Percentiles rank a stretch among this genome's conserved stretches.
These are phyloP conservation scores for Scedosporium dehoogii DNA, from an alignment of 2,329 filamentous ascomycete genomes.

Conservation along the genomic window DNA sequence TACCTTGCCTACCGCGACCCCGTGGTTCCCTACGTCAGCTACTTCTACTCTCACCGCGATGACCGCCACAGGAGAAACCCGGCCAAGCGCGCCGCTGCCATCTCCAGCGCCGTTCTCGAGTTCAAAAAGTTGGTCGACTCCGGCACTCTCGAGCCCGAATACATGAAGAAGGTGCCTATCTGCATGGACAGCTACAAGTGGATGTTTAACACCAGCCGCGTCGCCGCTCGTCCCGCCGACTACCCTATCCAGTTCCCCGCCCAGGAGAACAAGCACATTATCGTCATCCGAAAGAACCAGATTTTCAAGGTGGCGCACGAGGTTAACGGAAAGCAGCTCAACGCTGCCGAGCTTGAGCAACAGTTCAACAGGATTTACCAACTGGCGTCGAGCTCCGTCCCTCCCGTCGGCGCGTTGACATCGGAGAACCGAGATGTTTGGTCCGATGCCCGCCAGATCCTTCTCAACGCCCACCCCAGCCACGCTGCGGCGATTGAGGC, in stretches of 20 bases:
- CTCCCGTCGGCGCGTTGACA: constrained; percentile 76
- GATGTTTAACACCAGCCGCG: constrained; percentile 94
- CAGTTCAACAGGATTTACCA: constrained; percentile 83
- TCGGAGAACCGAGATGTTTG: constrained; percentile 90
- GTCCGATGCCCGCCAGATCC: constrained; percentile 69
- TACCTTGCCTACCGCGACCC: constrained; percentile 93
- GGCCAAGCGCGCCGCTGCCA: constrained; percentile 83
- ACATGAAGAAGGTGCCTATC: constrained; percentile 95
- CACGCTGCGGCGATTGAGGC: constrained; percentile 71
- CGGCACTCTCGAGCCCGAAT: constrained; percentile 83
- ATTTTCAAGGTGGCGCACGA: constrained; percentile 90
- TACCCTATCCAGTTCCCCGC: constrained; percentile 71
- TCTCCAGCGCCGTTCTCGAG: constrained; percentile 74
- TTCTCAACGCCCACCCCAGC: constrained; percentile 65
- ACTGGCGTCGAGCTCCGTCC: constrained; percentile 51
- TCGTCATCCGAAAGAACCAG: constrained; percentile 89
- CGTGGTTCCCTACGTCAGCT: constrained; percentile 94
- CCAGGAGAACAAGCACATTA: constrained; percentile 72
- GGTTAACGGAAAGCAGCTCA: constrained; percentile 74
- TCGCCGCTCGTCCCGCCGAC: constrained; percentile 74
- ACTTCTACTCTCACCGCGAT: constrained; percentile 98
- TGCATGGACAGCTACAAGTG: constrained; percentile 98
- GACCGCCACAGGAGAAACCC: constrained; percentile 82
- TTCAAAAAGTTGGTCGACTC: constrained; percentile 90
- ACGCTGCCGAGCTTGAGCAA: constrained; percentile 77